phyloP scores from a whole-genome alignment of 495 filamentous ascomycete species.

The Physcia stellaris region DNA sequence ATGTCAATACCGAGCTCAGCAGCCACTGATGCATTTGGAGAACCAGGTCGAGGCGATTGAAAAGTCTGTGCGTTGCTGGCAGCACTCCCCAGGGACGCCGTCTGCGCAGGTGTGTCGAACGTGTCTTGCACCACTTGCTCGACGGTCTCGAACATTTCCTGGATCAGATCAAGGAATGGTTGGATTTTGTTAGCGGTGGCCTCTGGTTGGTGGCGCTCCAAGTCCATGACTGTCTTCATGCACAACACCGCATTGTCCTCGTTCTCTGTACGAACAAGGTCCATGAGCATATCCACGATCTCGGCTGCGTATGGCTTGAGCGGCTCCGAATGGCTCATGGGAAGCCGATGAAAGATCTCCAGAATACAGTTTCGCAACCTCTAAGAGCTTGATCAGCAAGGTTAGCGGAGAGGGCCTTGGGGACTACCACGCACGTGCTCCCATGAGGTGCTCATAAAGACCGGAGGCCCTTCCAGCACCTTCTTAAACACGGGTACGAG shows the following conservation, averaged over 20 bases:
- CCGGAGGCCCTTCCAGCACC: slow-evolving; percentile 73
- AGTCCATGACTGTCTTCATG: slow-evolving; percentile 95
- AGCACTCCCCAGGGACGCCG: slow-evolving; percentile 30
- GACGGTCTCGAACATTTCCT: slow-evolving; percentile 90
- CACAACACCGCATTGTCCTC: slow-evolving; percentile 97
- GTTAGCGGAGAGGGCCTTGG: slow-evolving; percentile 7
- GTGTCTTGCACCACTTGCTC: slow-evolving; percentile 87
- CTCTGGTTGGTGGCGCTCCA: slow-evolving; percentile 83
- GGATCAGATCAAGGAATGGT: slow-evolving; percentile 78
- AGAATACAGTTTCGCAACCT: slow-evolving; percentile 83
- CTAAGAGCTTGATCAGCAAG: slow-evolving; percentile 28
- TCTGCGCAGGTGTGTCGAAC: slow-evolving; percentile 58
- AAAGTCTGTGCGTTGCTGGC: slow-evolving; percentile 54
- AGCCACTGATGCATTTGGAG: slow-evolving; percentile 61
- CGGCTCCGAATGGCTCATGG: slow-evolving; percentile 62
- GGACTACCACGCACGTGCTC: slow-evolving; percentile 51
- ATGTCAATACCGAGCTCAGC: slow-evolving; percentile 68
- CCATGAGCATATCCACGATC: slow-evolving; percentile 79
- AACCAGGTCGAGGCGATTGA: slow-evolving; percentile 78
- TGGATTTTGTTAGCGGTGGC: slow-evolving; percentile 69
- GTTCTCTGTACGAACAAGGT: slow-evolving; percentile 77
- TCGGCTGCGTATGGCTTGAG: slow-evolving; percentile 77
- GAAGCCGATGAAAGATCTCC: slow-evolving; percentile 87
- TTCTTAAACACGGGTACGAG: slow-evolving; percentile 82
- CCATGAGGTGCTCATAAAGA: slow-evolving; percentile 74